These are phyloP conservation scores for Maudiozyma saulgeensis DNA, from an alignment of 805 yeast species.

Conservation along the genomic window DNA sequence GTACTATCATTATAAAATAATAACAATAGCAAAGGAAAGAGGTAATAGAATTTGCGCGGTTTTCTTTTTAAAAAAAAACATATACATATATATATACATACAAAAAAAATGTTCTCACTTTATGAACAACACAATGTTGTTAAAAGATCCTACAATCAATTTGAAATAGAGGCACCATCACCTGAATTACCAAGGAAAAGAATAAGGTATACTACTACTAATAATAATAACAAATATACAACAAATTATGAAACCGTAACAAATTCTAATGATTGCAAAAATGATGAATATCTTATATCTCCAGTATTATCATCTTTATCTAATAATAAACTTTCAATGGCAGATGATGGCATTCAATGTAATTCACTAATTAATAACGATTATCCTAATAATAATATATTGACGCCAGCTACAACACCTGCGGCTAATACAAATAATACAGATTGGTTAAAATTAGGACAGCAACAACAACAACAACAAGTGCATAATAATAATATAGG, in stretches of 20 bases:
- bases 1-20: too few species aligned
- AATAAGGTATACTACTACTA: neutral
- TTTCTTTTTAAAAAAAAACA: too few species aligned
- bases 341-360: neutral
- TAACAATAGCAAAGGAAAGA: too few species aligned
- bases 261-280: neutral
- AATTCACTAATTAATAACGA: neutral
- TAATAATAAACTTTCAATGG: neutral
- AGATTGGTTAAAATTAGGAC: neutral
- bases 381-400: neutral
- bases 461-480: neutral
- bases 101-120: neutral
- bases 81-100: neutral
- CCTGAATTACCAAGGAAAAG: slow-evolving; percentile 4
- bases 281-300: neutral
- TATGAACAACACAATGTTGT: neutral
- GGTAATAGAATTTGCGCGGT: neutral
- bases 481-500: neutral
- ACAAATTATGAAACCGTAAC: neutral
- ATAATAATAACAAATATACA: neutral
- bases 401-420: slow-evolving; percentile 1
- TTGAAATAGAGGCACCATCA: slow-evolving; percentile 7
- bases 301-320: slow-evolving; percentile 1
- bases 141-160: slow-evolving; percentile 1
- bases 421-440: neutral